phyloP scores from a whole-genome alignment of 768 basidiomycete genomes.

The Phylloporus arenicola region DNA sequence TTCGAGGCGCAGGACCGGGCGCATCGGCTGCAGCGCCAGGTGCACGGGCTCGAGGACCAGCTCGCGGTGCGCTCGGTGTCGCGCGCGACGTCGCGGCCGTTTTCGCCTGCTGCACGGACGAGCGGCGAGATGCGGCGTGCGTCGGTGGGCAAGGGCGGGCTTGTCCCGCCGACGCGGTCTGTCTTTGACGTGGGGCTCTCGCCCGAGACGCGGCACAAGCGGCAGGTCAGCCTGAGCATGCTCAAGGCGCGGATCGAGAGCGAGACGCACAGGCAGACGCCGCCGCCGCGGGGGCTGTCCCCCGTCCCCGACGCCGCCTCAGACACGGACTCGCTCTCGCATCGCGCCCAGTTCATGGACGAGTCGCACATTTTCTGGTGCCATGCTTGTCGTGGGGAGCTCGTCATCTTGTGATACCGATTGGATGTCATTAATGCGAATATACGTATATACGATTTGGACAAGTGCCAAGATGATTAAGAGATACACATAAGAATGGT shows the following conservation, averaged over 20 bases:
- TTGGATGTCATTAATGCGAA: constrained; percentile 18
- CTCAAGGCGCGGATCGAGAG: constrained; percentile 87
- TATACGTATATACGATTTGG: constrained; percentile 8
- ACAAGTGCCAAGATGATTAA: constrained; percentile 5
- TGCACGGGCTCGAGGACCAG: constrained; percentile 63
- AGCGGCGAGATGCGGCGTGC: constrained; percentile 36
- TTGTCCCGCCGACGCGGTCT: constrained; percentile 43
- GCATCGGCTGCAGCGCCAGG: constrained; percentile 64
- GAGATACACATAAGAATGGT: not conserved
- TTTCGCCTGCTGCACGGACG: constrained; percentile 34
- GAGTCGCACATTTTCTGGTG: constrained; percentile 91
- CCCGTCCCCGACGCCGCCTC: constrained; percentile 37
- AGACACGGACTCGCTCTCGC: constrained; percentile 14
- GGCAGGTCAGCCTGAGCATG: constrained; percentile 81
- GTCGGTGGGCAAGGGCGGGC: constrained; percentile 31
- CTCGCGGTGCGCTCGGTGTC: constrained; percentile 43
- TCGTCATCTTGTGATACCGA: constrained; percentile 56
- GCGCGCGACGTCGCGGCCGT: constrained; percentile 39
- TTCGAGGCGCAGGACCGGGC: constrained; percentile 69
- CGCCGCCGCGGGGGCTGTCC: constrained; percentile 54
- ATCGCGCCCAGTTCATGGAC: constrained; percentile 74
- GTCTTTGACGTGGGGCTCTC: constrained; percentile 67
- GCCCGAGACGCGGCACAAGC: constrained; percentile 74
- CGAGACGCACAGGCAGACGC: constrained; percentile 46
- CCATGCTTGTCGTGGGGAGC: constrained; percentile 72